A percentile compares a stretch with the other conserved stretches of the same genome.
These are phyloP conservation scores for Phytophthora nicotianae DNA, from an alignment of 352 stramenopile species.

Conservation along the genomic window DNA sequence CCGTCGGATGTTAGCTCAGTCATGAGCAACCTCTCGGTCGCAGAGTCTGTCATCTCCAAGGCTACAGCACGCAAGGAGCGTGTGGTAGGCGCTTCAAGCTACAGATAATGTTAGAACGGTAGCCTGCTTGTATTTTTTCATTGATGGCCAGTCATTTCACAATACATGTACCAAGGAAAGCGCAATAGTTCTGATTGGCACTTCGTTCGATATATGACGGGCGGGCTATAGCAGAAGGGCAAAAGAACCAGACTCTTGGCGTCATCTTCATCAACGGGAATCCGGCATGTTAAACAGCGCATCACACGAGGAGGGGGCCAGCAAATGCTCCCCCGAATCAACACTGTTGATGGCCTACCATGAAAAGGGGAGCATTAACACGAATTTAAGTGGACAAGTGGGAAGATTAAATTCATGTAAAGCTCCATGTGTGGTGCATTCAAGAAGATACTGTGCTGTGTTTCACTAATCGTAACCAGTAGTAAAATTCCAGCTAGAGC, in stretches of 20 bases:
- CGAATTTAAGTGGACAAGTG: too few relatives aligned
- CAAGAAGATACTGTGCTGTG: neutral
- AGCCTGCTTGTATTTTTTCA: too few relatives aligned
- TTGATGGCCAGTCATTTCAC: too few relatives aligned
- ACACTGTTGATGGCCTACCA: too few relatives aligned
- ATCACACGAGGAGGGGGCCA: neutral
- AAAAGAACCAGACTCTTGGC: neutral
- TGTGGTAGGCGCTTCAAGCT: conserved; percentile 44
- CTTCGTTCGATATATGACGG: neutral
- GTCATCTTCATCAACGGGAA: neutral
- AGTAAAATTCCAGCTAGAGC: neutral
- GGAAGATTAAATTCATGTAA: too few relatives aligned
- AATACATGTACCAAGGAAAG: too few relatives aligned
- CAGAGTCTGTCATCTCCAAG: conserved; percentile 80
- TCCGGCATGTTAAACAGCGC: neutral
- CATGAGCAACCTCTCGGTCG: conserved; percentile 63
- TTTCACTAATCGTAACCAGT: neutral
- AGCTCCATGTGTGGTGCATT: neutral
- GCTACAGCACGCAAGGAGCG: conserved; percentile 69
- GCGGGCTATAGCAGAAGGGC: neutral
- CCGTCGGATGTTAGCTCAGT: conserved; percentile 66
- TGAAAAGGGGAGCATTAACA: too few relatives aligned
- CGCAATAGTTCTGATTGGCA: neutral
- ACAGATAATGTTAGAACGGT: conserved; percentile 38
- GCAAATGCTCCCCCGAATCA: too few relatives aligned